Conservation (phyloP, 345 rosid species). For the Citrus unshiu region DNA sequence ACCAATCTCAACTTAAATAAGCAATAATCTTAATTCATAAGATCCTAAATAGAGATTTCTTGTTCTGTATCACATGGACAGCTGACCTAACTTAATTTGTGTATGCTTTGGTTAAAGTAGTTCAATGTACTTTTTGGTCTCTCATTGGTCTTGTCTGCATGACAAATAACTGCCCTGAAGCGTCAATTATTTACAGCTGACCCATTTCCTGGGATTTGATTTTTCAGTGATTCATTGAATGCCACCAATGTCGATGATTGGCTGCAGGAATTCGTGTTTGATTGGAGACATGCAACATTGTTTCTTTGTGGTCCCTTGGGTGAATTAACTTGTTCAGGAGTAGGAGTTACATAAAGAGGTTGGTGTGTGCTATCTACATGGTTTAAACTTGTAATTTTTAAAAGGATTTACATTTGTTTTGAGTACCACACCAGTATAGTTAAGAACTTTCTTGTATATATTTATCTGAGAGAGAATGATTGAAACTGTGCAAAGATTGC, state of each 20-base stretch:
- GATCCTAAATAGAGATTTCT: background rate
- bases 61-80: background rate
- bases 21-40: background rate
- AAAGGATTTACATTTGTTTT: background rate
- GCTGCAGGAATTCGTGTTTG: background rate
- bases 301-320: background rate
- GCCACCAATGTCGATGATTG: background rate
- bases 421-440: background rate
- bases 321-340: background rate
- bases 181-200: background rate
- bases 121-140: background rate
- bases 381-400: background rate
- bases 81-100: background rate
- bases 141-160: background rate
- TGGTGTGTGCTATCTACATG: background rate
- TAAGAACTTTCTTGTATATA: background rate
- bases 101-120: background rate
- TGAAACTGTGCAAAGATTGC: background rate
- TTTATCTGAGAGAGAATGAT: background rate
- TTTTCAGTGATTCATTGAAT: conserved; percentile 11
- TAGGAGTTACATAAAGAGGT: background rate
- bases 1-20: no score
- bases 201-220: background rate
- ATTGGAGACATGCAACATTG: background rate
- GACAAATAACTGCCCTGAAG: background rate